phyloP scores from a whole-genome alignment of 805 yeast species.

The Candida dajiaensis region DNA sequence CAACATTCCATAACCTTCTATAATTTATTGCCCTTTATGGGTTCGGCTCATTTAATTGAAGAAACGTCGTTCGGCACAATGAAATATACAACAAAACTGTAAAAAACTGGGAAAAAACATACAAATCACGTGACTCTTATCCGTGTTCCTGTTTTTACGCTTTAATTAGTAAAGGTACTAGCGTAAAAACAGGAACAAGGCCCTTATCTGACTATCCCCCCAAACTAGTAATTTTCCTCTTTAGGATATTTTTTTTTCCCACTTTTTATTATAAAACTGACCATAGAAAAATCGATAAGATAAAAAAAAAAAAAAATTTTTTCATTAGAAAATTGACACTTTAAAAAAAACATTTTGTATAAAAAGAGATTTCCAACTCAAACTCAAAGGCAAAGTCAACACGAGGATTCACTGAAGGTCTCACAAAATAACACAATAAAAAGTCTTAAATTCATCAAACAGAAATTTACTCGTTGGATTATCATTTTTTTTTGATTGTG shows the following conservation, averaged over 20 bases:
- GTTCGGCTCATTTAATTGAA: too few species aligned
- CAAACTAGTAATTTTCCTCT: not conserved
- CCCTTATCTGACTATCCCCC: not conserved
- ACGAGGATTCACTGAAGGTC: too few species aligned
- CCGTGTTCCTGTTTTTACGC: not conserved
- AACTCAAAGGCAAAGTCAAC: too few species aligned
- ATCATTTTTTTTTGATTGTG: not conserved
- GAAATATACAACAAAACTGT: not conserved
- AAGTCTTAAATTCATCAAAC: too few species aligned
- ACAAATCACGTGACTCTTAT: not conserved
- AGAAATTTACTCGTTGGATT: too few species aligned
- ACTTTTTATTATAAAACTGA: not conserved
- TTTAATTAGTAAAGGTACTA: too few species aligned
- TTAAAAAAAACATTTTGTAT: too few species aligned
- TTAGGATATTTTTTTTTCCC: not conserved
- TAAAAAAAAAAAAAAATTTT: not conserved
- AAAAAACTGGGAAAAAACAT: too few species aligned
- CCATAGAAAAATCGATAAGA: not conserved
- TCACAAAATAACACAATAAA: too few species aligned
- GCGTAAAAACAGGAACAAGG: not conserved
- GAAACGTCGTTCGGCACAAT: not conserved
- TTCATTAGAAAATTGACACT: not conserved
- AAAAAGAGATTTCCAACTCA: too few species aligned
- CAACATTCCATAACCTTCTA: too few species aligned
- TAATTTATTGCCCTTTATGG: too few species aligned